Evolutionary conservation across 805 yeast genomes (phyloP).

Genomic region (Cyberlindnera mycetangii): DNA sequence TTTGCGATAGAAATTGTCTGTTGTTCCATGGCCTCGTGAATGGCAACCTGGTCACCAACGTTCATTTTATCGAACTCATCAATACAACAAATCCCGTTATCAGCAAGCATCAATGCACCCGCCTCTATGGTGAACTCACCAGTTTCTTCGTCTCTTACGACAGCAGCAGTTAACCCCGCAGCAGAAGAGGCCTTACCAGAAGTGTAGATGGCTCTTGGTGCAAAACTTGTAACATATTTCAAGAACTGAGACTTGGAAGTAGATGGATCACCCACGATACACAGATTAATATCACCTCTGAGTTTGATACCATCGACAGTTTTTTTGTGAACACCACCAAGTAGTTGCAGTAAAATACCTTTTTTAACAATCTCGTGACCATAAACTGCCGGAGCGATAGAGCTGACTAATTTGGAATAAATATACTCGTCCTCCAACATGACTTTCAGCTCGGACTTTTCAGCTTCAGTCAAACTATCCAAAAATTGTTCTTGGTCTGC

Average conservation of each 20-base stretch:
- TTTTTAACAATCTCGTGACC: slow-evolving; percentile 95
- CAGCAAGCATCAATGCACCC: slow-evolving; percentile 97
- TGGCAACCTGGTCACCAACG: slow-evolving; percentile 90
- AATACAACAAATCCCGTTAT: slow-evolving; percentile 96
- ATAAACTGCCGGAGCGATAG: slow-evolving; percentile 93
- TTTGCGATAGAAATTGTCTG: slow-evolving; percentile 98
- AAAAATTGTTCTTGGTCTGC: slow-evolving; percentile 80
- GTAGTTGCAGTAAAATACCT: slow-evolving; percentile 81
- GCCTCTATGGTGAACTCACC: slow-evolving; percentile 98
- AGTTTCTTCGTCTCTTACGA: slow-evolving; percentile 93
- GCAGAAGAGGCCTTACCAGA: slow-evolving; percentile 99
- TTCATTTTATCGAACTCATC: slow-evolving; percentile 99
- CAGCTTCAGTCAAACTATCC: slow-evolving; percentile 74
- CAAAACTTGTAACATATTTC: slow-evolving; percentile 86
- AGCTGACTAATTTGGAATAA: slow-evolving; percentile 77
- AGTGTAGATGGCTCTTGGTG: slow-evolving; percentile 94
- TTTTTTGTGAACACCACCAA: slow-evolving; percentile 93
- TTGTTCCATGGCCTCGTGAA: slow-evolving; percentile 99
- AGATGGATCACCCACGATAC: slow-evolving; percentile 97
- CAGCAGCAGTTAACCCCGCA: slow-evolving; percentile 98
- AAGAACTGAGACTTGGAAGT: slow-evolving; percentile 95
- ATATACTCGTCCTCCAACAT: slow-evolving; percentile 90
- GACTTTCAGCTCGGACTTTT: slow-evolving; percentile 76
- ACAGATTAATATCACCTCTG: slow-evolving; percentile 94
- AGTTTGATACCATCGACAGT: slow-evolving; percentile 92